Conservation (phyloP, 2,329 filamentous ascomycete species). For the Plenodomus tracheiphilus region DNA sequence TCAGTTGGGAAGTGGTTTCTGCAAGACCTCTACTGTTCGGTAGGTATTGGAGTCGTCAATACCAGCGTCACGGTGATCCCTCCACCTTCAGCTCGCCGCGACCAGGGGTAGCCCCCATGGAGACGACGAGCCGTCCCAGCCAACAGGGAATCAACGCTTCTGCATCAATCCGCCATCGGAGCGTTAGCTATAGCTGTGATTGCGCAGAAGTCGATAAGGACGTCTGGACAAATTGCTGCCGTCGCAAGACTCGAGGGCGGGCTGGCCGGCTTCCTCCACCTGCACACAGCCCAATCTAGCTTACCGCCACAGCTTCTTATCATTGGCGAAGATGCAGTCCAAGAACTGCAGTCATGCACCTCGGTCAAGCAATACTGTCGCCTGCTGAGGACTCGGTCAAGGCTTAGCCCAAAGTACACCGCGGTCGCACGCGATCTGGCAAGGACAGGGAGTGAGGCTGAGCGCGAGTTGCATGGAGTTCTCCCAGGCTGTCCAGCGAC, state of each 20-base stretch:
- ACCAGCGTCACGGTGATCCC: neutral
- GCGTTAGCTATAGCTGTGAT: slow-evolving; percentile 13
- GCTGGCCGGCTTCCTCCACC: neutral
- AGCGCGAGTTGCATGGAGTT: slow-evolving; percentile 3
- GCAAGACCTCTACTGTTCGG: neutral
- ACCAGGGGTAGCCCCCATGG: neutral
- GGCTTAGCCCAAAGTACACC: slow-evolving; percentile 14
- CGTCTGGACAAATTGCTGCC: slow-evolving; percentile 13
- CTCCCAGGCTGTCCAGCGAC: slow-evolving; percentile 4
- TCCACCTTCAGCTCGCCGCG: neutral
- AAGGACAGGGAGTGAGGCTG: slow-evolving; percentile 16
- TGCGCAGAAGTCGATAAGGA: slow-evolving; percentile 5
- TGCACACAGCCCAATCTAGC: slow-evolving; percentile 24
- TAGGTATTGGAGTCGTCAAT: neutral
- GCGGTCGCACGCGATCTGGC: slow-evolving; percentile 7
- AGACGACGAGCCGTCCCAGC: neutral
- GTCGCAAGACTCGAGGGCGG: slow-evolving; percentile 7
- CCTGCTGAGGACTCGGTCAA: slow-evolving; percentile 9
- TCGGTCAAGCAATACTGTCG: slow-evolving; percentile 19
- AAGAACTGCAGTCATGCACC: slow-evolving; percentile 14
- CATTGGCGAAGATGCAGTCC: slow-evolving; percentile 19
- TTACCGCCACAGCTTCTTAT: slow-evolving; percentile 17
- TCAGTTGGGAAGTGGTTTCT: too few species aligned
- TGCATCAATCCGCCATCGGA: slow-evolving; percentile 13
- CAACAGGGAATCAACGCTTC: slow-evolving; percentile 11